A percentile compares a stretch with the other conserved stretches of the same genome.
Conservation (phyloP, 768 basidiomycete species). For the Austroboletus festivus region DNA sequence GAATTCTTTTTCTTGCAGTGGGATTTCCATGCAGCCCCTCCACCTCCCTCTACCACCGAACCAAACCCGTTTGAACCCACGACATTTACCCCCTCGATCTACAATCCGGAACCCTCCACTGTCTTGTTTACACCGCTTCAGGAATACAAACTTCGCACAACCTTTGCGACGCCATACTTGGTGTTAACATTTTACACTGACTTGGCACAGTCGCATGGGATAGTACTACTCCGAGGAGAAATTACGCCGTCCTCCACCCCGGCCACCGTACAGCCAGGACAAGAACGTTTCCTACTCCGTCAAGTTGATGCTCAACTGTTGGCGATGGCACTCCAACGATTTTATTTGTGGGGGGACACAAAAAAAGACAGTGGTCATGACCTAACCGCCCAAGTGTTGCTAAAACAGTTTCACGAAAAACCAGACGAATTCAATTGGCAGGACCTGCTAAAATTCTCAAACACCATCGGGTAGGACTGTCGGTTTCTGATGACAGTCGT, state of each 20-base stretch:
- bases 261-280: slow-evolving; percentile 35
- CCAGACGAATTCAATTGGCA: slow-evolving; percentile 83
- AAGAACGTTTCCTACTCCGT: slow-evolving; percentile 52
- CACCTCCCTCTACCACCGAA: slow-evolving; percentile 46
- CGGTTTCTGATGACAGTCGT: neutral
- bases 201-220: slow-evolving; percentile 69
- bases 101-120: slow-evolving; percentile 61
- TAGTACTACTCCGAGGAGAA: slow-evolving; percentile 89
- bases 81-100: slow-evolving; percentile 16
- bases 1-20: slow-evolving; percentile 90
- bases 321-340: slow-evolving; percentile 76
- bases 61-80: slow-evolving; percentile 43
- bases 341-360: slow-evolving; percentile 66
- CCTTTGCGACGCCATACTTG: slow-evolving; percentile 89
- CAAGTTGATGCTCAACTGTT: slow-evolving; percentile 86
- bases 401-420: slow-evolving; percentile 73
- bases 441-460: slow-evolving; percentile 58
- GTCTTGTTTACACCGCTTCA: slow-evolving; percentile 90
- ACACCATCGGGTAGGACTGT: slow-evolving; percentile 10
- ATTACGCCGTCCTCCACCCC: slow-evolving; percentile 65
- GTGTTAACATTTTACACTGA: slow-evolving; percentile 92
- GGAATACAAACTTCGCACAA: slow-evolving; percentile 83
- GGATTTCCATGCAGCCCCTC: slow-evolving; percentile 76
- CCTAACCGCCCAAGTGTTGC: slow-evolving; percentile 37
- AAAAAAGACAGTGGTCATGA: slow-evolving; percentile 6